These are phyloP conservation scores for Smallanthus sonchifolius DNA, from an alignment of 129 eudicot genomes.

Conservation along the genomic window DNA sequence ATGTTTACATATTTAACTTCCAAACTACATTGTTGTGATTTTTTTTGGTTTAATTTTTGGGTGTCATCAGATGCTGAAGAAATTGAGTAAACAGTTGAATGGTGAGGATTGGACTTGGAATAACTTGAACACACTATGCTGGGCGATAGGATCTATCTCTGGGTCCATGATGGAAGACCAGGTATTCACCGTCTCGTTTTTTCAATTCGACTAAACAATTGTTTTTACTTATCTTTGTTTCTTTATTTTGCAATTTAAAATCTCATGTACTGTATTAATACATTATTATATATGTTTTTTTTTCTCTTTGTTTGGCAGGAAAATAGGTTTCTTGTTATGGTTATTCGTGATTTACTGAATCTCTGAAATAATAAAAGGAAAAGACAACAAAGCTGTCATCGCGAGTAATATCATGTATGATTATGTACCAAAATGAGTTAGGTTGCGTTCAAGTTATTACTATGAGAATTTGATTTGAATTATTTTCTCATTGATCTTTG, in stretches of 20 bases:
- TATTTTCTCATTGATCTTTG: too few species aligned
- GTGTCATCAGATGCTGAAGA: slow-evolving; percentile 69
- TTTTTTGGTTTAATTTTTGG: neutral
- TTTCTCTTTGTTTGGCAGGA: slow-evolving; percentile 50
- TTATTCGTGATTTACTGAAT: slow-evolving; percentile 89
- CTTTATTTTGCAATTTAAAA: neutral
- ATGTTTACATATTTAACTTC: neutral
- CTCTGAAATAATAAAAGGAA: slow-evolving; percentile 96
- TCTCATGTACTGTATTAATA: neutral
- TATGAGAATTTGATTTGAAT: too few species aligned
- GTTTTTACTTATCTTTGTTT: neutral
- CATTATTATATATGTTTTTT: neutral
- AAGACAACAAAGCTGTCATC: slow-evolving; percentile 98
- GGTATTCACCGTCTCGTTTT: slow-evolving; percentile 33
- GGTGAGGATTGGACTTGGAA: slow-evolving; percentile 99
- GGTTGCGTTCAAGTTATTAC: too few species aligned
- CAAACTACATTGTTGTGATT: neutral
- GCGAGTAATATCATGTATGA: slow-evolving; percentile 97
- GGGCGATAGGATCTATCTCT: slow-evolving; percentile 99
- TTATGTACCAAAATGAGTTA: too few species aligned
- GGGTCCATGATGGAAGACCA: slow-evolving; percentile 99
- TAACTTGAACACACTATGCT: slow-evolving; percentile 92
- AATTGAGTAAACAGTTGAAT: slow-evolving; percentile 70
- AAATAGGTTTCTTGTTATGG: slow-evolving; percentile 97
- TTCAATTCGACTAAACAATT: too few species aligned